Conservation (phyloP, 2,329 filamentous ascomycete genomes). For the Colletotrichum eleusines region DNA sequence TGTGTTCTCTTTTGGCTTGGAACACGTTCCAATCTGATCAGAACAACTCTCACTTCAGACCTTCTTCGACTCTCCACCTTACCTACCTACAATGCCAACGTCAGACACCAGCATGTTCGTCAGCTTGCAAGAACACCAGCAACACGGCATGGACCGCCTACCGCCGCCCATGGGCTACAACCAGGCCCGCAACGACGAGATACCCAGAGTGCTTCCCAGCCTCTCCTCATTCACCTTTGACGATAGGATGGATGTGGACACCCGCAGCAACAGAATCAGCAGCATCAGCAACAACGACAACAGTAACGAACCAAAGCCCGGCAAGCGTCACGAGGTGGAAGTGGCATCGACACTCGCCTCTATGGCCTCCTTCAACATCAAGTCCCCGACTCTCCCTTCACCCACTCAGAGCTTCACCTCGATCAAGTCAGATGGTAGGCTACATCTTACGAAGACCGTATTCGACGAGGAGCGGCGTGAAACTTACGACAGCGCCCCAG, state of each 20-base stretch:
- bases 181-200: constrained; percentile 27
- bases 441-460: background rate
- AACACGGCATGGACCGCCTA: constrained; percentile 28
- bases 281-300: background rate
- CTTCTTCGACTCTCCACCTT: background rate
- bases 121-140: constrained; percentile 37
- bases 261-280: background rate
- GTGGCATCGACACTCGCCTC: constrained; percentile 38
- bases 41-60: background rate
- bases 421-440: constrained; percentile 34
- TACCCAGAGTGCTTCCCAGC: constrained; percentile 34
- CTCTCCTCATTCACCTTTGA: constrained; percentile 35
- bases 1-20: background rate
- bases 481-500: constrained; percentile 30
- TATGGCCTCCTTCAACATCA: constrained; percentile 41
- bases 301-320: constrained; percentile 25
- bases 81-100: background rate
- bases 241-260: constrained; percentile 38
- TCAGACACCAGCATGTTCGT: constrained; percentile 36
- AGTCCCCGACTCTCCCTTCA: constrained; percentile 35
- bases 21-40: constrained; percentile 5
- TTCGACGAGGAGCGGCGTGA: background rate
- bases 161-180: constrained; percentile 25
- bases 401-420: constrained; percentile 39
- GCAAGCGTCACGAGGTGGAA: constrained; percentile 37